Base-by-base conservation (phyloP, 225 moss, liverwort and hornwort genomes). In the Pseudoscleropodium purum region DNA sequence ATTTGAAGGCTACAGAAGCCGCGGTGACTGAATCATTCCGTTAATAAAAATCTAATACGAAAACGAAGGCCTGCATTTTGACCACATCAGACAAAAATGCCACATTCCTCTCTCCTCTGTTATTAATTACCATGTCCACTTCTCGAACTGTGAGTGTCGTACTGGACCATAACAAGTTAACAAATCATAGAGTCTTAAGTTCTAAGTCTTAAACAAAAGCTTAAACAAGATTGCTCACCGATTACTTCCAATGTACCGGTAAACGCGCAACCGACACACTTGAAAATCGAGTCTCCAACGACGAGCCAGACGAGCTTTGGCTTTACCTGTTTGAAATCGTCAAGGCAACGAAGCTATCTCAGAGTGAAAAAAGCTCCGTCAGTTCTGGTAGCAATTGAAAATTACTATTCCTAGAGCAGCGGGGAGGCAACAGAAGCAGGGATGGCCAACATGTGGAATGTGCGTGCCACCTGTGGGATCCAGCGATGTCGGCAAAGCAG, bases 381-480 rank as follows among this genome's bases (percentile, higher is more conserved):
- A 59, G 18, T 16, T 10, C 59, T 59, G 59, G 60, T 60, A 60
- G 61, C 61, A 61, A 61, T 61, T 65, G 11, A 18, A 79, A 52
- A 49, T 5, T 62, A 34, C 64, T 74, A 31, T 62, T 73, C 47
- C 51, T 14, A 14, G 27, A 51, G 13, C 29, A 23, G 68, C 36
- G 47, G 34, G 17, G 9, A 33, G 75, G 72, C 41, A 43, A 16
- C 54, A 13, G 12, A 17, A 62, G 84, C 41, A 66, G 81, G 87
- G 74, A 66, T 72, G 85, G 78, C 18, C 15, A 69, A 63, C 92
- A 88, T 78, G 92, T 92, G 92, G 91, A 87, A 33, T 17, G 81
- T 7, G 45, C 62, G 59, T 12, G 84, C 84, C 87, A 90, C 57
- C 49, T 90, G 87, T 60, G 52, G 21, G 15, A 65, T 36, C 51